A percentile compares a stretch with the other conserved stretches of the same genome.
Evolutionary conservation across 2,329 filamentous ascomycete species (phyloP).

Genomic region (Aureobasidium sp.): DNA sequence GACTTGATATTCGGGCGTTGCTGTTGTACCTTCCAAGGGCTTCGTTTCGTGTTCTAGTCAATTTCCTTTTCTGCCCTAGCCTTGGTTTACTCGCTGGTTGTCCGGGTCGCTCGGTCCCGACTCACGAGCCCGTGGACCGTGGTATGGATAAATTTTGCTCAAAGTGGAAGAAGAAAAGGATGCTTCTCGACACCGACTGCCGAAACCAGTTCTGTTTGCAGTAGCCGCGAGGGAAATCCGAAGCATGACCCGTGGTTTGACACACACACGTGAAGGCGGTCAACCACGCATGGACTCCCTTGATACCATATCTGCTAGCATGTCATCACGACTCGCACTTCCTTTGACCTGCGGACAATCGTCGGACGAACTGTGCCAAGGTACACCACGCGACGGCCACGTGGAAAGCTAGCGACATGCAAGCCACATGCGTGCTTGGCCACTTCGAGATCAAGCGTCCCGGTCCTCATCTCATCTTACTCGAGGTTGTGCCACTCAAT

Average conservation of each 20-base stretch:
- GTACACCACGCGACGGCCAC: background rate
- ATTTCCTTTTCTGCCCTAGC: background rate
- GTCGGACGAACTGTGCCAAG: conserved; percentile 1
- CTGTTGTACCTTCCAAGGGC: background rate
- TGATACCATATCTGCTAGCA: background rate
- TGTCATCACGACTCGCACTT: conserved; percentile 1
- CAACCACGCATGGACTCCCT: background rate
- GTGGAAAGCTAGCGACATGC: background rate
- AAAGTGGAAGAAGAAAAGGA: background rate
- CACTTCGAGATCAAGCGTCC: background rate
- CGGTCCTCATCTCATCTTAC: background rate
- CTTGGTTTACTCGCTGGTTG: background rate
- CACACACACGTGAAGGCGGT: background rate
- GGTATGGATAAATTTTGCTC: background rate
- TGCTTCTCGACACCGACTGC: background rate
- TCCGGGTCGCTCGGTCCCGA: background rate
- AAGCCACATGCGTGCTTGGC: conserved; percentile 7
- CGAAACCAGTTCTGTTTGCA: background rate
- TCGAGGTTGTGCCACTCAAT: background rate
- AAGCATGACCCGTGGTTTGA: background rate
- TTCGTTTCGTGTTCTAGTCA: conserved; percentile 2
- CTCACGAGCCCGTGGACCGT: background rate
- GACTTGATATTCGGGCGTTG: background rate
- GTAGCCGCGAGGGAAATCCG: background rate
- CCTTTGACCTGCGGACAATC: background rate